Evolutionary conservation across 1,284 basidiomycete genomes (phyloP).

Genomic region (Tilletia walkeri): DNA sequence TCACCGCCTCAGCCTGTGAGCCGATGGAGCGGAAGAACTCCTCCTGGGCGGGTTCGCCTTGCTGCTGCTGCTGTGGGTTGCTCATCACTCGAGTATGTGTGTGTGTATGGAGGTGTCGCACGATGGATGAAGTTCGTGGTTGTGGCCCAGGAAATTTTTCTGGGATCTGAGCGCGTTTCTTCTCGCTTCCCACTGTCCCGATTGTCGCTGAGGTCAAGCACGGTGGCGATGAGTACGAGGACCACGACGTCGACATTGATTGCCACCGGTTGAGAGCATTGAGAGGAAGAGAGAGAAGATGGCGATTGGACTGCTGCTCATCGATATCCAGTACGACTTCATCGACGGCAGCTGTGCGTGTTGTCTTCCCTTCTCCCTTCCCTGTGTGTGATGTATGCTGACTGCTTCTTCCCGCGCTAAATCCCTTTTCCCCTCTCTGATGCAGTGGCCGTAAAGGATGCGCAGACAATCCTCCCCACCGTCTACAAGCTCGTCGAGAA

Average conservation of each 20-base stretch:
- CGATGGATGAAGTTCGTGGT: not conserved
- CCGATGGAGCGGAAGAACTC: slow-evolving; percentile 47
- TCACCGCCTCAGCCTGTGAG: slow-evolving; percentile 28
- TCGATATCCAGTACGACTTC: slow-evolving; percentile 27
- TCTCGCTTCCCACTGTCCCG: too few species aligned
- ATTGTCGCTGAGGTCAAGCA: too few species aligned
- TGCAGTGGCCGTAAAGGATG: slow-evolving; percentile 28
- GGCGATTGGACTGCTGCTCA: slow-evolving; percentile 13
- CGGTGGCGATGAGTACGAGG: not conserved
- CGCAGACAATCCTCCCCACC: slow-evolving; percentile 4
- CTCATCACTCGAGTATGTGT: not conserved
- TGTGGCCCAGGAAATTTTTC: too few species aligned
- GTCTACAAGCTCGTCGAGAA: slow-evolving; percentile 18
- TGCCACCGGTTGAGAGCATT: too few species aligned
- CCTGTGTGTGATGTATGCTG: too few species aligned
- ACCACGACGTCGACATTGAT: not conserved
- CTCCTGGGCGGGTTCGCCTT: slow-evolving; percentile 15
- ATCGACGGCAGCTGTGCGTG: slow-evolving; percentile 27
- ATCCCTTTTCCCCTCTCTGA: too few species aligned
- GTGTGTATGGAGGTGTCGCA: not conserved
- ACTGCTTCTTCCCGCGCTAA: not conserved
- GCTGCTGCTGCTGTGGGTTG: not conserved
- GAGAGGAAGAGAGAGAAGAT: not conserved
- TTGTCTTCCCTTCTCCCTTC: too few species aligned
- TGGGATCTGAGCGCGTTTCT: too few species aligned